A percentile compares a stretch with the other conserved stretches of the same genome.
Conservation (phyloP, 306 rosid species). For the Lithocarpus polystachyus region DNA sequence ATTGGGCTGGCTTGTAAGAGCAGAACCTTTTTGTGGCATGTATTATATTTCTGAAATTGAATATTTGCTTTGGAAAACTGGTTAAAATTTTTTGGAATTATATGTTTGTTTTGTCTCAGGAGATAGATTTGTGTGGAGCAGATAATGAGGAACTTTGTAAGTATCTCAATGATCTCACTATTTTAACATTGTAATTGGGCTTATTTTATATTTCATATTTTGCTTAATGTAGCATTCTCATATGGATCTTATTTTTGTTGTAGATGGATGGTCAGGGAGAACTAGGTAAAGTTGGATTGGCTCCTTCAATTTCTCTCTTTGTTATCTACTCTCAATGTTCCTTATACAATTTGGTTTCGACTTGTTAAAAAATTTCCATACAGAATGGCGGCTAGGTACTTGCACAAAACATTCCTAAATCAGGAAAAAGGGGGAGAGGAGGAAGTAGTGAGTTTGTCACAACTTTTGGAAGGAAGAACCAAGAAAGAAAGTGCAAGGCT, state of each 20-base stretch:
- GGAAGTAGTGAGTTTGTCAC: slow-evolving; percentile 44
- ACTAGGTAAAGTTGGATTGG: slow-evolving; percentile 55
- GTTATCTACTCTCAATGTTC: slow-evolving; percentile 3
- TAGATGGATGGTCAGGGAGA: slow-evolving; percentile 70
- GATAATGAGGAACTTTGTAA: slow-evolving; percentile 40
- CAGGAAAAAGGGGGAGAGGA: slow-evolving; percentile 22
- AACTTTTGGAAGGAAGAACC: slow-evolving; percentile 34
- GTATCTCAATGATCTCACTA: slow-evolving; percentile 23
- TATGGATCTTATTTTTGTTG: slow-evolving; percentile 32
- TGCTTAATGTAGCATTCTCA: slow-evolving; percentile 22
- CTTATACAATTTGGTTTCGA: slow-evolving; percentile 11
- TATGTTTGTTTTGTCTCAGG: slow-evolving; percentile 35
- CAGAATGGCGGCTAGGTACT: slow-evolving; percentile 60
- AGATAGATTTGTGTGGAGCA: slow-evolving; percentile 30
- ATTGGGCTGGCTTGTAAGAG: neutral
- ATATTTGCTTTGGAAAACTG: slow-evolving; percentile 6
- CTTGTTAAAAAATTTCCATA: slow-evolving; percentile 8
- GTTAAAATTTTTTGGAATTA: slow-evolving; percentile 6
- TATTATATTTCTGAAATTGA: neutral
- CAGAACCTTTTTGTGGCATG: neutral
- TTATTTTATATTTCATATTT: slow-evolving; percentile 11
- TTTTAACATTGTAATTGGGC: neutral
- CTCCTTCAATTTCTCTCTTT: slow-evolving; percentile 16
- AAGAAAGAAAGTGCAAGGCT: slow-evolving; percentile 67
- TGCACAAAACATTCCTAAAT: slow-evolving; percentile 41